Conservation (phyloP, 345 rosid species). For the Viola odorata region DNA sequence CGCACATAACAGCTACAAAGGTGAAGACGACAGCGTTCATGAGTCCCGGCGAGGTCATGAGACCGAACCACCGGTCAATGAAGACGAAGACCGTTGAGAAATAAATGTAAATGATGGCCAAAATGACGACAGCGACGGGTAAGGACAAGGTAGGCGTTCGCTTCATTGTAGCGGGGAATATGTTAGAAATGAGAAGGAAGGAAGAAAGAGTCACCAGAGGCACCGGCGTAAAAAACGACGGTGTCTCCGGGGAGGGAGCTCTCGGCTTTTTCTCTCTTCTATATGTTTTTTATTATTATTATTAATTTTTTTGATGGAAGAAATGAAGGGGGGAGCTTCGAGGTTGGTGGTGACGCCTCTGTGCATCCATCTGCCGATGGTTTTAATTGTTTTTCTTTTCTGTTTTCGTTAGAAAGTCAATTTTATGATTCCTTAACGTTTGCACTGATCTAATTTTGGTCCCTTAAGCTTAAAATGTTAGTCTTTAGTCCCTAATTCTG, state of each 20-base stretch:
- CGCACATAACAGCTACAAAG: constrained; percentile 57
- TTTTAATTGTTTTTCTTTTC: too few relatives aligned
- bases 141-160: constrained; percentile 50
- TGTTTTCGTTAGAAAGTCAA: not conserved
- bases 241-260: constrained; percentile 46
- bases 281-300: not conserved
- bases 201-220: constrained; percentile 25
- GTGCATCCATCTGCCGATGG: not conserved
- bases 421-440: too few relatives aligned
- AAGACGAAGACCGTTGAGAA: constrained; percentile 66
- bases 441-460: too few relatives aligned
- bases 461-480: too few relatives aligned
- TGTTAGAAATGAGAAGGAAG: not conserved
- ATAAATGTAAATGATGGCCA: constrained; percentile 63
- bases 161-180: constrained; percentile 37
- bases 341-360: not conserved
- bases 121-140: constrained; percentile 57
- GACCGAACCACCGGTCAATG: constrained; percentile 88
- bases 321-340: not conserved
- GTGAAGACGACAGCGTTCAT: constrained; percentile 70
- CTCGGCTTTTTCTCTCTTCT: not conserved
- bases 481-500: too few relatives aligned
- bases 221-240: constrained; percentile 64
- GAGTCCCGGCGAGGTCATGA: constrained; percentile 70
- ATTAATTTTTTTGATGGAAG: not conserved